A percentile compares a stretch with the other conserved stretches of the same genome.
These are phyloP conservation scores for Cenococcum geophilum DNA, from an alignment of 495 filamentous ascomycete species.

Conservation along the genomic window DNA sequence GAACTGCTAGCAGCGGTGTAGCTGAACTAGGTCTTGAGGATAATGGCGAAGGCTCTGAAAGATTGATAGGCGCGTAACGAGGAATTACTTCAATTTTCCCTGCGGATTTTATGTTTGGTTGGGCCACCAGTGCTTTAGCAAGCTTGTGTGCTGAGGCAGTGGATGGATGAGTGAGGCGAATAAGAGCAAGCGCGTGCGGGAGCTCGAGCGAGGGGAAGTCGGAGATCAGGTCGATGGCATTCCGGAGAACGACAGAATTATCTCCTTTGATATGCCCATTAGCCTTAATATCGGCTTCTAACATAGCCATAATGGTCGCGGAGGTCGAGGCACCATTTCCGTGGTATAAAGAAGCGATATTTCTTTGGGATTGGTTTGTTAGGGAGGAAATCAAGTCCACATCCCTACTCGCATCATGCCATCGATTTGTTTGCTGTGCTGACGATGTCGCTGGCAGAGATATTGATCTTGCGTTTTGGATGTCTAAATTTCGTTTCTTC, in stretches of 20 bases:
- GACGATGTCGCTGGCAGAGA: constrained; percentile 11
- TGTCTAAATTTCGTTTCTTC: constrained; percentile 18
- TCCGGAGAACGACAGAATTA: constrained; percentile 43
- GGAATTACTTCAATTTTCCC: constrained; percentile 38
- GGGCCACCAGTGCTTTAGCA: constrained; percentile 45
- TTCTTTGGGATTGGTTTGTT: constrained; percentile 45
- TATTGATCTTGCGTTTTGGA: constrained; percentile 11
- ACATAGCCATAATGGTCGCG: constrained; percentile 50
- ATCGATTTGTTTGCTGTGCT: constrained; percentile 42
- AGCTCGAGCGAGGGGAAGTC: constrained; percentile 49
- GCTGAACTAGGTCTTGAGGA: constrained; percentile 3
- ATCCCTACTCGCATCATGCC: constrained; percentile 51
- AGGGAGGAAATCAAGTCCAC: constrained; percentile 54
- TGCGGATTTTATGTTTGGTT: constrained; percentile 2
- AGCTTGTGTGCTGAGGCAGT: constrained; percentile 54
- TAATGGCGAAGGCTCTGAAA: constrained; percentile 10
- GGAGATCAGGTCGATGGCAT: constrained; percentile 48
- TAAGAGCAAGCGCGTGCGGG: constrained; percentile 45
- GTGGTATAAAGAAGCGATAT: constrained; percentile 58
- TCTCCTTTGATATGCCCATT: constrained; percentile 19
- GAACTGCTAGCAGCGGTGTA: constrained; percentile 9
- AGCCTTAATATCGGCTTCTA: constrained; percentile 41
- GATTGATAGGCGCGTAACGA: constrained; percentile 36
- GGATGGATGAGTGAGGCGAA: constrained; percentile 51
- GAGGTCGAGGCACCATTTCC: constrained; percentile 52